Percentiles rank a stretch among this genome's conserved stretches.
Conservation (phyloP, 768 basidiomycete genomes). For the Lactifluus piperatus region DNA sequence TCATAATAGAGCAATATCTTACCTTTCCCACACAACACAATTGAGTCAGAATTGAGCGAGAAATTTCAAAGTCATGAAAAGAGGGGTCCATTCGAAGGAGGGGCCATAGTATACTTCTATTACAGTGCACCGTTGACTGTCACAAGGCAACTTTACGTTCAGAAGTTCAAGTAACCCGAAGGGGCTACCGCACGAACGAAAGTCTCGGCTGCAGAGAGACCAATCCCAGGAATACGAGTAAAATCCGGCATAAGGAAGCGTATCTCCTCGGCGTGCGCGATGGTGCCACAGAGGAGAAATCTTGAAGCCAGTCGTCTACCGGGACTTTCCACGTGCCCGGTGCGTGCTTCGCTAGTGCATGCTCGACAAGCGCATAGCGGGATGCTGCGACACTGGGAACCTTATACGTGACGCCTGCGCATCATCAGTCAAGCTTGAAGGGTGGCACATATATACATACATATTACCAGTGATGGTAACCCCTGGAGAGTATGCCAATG, state of each 20-base stretch:
- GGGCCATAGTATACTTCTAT: too few species aligned
- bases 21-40: too few species aligned
- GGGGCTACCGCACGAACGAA: slow-evolving; percentile 83
- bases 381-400: slow-evolving; percentile 78
- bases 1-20: too few species aligned
- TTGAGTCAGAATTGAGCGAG: too few species aligned
- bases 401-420: slow-evolving; percentile 76
- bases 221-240: slow-evolving; percentile 77
- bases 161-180: too few species aligned
- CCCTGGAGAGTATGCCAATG: slow-evolving; percentile 81
- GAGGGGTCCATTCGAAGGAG: too few species aligned
- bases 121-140: too few species aligned
- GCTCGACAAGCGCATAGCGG: slow-evolving; percentile 76
- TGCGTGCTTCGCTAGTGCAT: slow-evolving; percentile 86
- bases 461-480: slow-evolving; percentile 23
- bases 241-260: slow-evolving; percentile 89
- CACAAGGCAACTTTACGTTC: slow-evolving; percentile 77
- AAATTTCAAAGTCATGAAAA: too few species aligned
- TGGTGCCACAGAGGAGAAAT: slow-evolving; percentile 91
- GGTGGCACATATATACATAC: not conserved
- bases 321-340: slow-evolving; percentile 80
- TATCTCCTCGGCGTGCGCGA: slow-evolving; percentile 79
- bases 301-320: slow-evolving; percentile 84
- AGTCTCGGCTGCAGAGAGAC: slow-evolving; percentile 92
- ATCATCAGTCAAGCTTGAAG: not conserved